Evolutionary conservation across 768 basidiomycete species (phyloP), one percentile per base, ranked within the genome.

Genomic region (Kwoniella mangroviensis): DNA sequence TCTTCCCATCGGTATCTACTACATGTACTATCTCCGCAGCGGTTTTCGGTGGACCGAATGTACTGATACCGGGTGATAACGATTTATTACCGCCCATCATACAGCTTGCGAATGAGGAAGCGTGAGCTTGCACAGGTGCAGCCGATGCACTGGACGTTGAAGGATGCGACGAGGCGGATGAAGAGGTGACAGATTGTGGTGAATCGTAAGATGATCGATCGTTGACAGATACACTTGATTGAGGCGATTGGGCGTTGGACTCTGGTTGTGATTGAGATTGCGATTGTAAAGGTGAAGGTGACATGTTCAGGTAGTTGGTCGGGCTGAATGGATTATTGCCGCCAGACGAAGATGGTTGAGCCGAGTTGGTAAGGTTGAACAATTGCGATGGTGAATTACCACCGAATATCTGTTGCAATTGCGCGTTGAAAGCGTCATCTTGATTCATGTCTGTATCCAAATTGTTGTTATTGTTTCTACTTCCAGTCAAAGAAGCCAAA

Each of bases 271-370:
- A 34, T 34, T 34, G 34, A 34, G 34, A 7, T 34, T 34, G 34
- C 34, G 34, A 34, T 34, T 34, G 59, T 57, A 75, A 65, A 1
- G 81, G 74, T 26, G 80, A 81, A 1, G 81, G 81, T 9, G 77
- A 79, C 65, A 78, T 77, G 71, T 79, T 80, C 61, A 82, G 75
- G 69, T 80, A 81, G 22, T 79, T 79, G 41, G 70, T 75, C 13
- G 81, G 80, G 34, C 77, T 78, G 65, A 82, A 81, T 0, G 63
- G 59, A 45, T 55, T 55, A 19, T 53, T 65, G 24, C 40, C 64
- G 55, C 43, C 22, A 28, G 54, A 22, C 11, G 42, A 21, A 13
- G 28, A 45, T 52, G 43, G 22, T 28, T 34, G 55, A 13, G 40
- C 17, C 26, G 40, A 49, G 12, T 51, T 59, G 2, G 53, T 60